Evolutionary conservation across 495 filamentous ascomycete genomes (phyloP).

Genomic region (Xylaria grammica): DNA sequence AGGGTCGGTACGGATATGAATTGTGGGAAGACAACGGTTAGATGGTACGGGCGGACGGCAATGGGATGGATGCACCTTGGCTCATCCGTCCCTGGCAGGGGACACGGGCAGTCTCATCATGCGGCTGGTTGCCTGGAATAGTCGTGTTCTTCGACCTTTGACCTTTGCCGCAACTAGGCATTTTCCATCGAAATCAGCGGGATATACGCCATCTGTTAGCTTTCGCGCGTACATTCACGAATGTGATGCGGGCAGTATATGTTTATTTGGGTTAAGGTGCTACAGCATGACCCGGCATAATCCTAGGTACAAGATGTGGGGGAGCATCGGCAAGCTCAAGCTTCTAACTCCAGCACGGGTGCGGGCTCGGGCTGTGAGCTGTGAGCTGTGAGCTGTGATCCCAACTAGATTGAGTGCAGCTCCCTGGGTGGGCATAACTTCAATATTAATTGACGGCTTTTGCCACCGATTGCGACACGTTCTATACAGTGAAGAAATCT

Average conservation of each 20-base stretch:
- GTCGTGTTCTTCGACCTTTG: no score
- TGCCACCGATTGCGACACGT: background rate
- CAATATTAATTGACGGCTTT: background rate
- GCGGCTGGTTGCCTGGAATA: no score
- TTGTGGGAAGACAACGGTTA: background rate
- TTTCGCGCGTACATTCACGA: background rate
- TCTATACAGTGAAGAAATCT: background rate
- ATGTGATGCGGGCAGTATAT: background rate
- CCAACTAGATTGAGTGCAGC: no score
- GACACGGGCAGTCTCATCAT: no score
- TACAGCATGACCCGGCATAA: no score
- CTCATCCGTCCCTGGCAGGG: no score
- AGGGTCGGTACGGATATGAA: no score
- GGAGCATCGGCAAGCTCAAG: background rate
- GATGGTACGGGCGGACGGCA: background rate
- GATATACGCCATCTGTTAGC: background rate
- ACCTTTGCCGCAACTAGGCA: background rate
- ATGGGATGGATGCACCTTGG: background rate
- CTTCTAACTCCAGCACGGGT: no score
- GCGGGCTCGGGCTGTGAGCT: no score
- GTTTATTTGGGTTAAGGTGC: background rate
- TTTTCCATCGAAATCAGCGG: background rate
- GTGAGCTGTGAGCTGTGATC: no score
- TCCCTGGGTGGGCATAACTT: background rate
- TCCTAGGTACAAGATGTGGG: no score